Evolutionary conservation across 2,329 filamentous ascomycete species (phyloP).

Genomic region (Lachnellula hyalina): DNA sequence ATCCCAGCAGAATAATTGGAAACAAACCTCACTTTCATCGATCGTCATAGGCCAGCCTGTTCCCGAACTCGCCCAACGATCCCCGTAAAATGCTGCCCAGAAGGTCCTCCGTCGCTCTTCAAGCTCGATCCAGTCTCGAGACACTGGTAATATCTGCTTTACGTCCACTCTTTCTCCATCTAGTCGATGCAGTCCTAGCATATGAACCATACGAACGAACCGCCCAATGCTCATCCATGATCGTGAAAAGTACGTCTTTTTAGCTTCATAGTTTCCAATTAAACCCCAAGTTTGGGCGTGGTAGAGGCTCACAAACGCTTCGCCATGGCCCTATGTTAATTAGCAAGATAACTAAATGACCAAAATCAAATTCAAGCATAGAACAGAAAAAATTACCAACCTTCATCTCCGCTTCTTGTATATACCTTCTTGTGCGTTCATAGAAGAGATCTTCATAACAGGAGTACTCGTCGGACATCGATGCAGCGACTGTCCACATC

Average conservation of each 20-base stretch:
- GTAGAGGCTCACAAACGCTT: conserved; percentile 70
- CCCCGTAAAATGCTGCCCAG: conserved; percentile 78
- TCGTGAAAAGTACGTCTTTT: conserved; percentile 75
- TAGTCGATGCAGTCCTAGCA: conserved; percentile 78
- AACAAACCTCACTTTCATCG: conserved; percentile 59
- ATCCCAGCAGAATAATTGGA: conserved; percentile 41
- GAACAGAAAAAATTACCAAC: conserved; percentile 30
- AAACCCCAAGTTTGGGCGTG: conserved; percentile 79
- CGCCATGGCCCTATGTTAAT: conserved; percentile 58
- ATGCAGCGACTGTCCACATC: conserved; percentile 78
- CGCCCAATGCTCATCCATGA: conserved; percentile 78
- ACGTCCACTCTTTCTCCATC: conserved; percentile 62
- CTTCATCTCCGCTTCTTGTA: conserved; percentile 80
- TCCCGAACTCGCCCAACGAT: conserved; percentile 80
- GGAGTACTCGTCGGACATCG: conserved; percentile 66
- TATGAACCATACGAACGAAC: conserved; percentile 65
- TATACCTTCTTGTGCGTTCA: conserved; percentile 72
- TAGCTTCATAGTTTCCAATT: conserved; percentile 74
- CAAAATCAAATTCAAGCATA: too few relatives aligned
- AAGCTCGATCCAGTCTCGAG: conserved; percentile 74
- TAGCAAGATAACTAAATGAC: background rate
- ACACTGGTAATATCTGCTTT: conserved; percentile 67
- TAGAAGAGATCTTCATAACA: conserved; percentile 75
- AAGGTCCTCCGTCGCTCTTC: conserved; percentile 81
- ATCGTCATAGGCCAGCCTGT: conserved; percentile 87